Evolutionary conservation across 352 stramenopile genomes (phyloP).

Genomic region (Phytopythium oedochilum): DNA sequence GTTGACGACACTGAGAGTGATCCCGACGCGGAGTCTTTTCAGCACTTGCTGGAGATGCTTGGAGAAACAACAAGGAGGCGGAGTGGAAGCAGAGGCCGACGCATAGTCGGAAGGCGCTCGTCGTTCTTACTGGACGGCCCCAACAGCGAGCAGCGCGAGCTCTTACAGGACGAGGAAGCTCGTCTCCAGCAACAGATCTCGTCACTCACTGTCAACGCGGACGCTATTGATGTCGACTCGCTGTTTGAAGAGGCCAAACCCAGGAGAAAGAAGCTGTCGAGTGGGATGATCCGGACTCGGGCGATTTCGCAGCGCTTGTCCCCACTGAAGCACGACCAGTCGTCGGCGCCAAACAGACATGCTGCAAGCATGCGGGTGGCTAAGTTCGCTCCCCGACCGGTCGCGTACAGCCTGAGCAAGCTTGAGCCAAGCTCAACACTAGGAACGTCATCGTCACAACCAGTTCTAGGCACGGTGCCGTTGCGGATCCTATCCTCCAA

Average conservation of each 20-base stretch:
- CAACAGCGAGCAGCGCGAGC: constrained; percentile 29
- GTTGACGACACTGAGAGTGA: not conserved
- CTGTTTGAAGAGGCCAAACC: not conserved
- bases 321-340: constrained; percentile 14
- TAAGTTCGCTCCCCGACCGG: constrained; percentile 23
- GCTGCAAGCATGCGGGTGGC: constrained; percentile 18
- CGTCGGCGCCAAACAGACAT: constrained; percentile 4
- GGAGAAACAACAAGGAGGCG: constrained; percentile 12
- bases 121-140: constrained; percentile 31
- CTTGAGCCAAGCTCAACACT: constrained; percentile 13
- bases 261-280: not conserved
- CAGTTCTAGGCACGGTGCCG: not conserved
- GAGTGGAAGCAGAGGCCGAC: constrained; percentile 13
- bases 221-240: not conserved
- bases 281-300: not conserved
- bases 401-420: constrained; percentile 48
- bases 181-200: constrained; percentile 16
- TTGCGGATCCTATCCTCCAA: not conserved
- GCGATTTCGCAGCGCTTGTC: not conserved
- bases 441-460: not conserved
- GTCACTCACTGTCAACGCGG: not conserved
- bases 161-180: constrained; percentile 42
- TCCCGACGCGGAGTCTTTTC: constrained; percentile 26
- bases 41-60: constrained; percentile 40
- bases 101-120: not conserved